Evolutionary conservation across 805 yeast species (phyloP), one percentile per base, ranked within the genome.

Genomic region (Zygosaccharomyces bisporus): DNA sequence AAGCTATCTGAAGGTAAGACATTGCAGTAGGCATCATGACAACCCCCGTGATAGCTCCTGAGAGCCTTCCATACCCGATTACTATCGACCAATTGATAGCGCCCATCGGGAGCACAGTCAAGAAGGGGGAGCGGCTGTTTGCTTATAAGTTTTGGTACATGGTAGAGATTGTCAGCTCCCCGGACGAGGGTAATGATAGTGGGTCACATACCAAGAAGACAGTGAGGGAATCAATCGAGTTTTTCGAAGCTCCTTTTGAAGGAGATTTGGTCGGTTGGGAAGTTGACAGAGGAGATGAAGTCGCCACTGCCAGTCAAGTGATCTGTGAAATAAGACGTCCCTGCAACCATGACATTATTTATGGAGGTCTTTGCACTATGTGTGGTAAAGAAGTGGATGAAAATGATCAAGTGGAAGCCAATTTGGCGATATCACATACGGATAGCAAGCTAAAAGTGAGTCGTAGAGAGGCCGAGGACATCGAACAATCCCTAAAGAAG

Each of bases 341-440:
- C 0, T 93, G 99, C 58, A 74, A 87, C 9, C 99, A 93, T 65
- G 79, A 91, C 1, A 89, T 93, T 20, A 97, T 93, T 54, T 93
- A 83, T 59, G 96, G 95, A 10, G 98, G 98, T 0, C 72, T 91
- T 34, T 91, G 99, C 69, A 97, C 96, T 0, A 66, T 87, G 16
- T 91, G 99, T 63, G 98, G 98, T 4, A 79, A 79, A 46, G 77
- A 86, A 6, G 75, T 93, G 7, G 83, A 76, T 41, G 85, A 78
- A 46, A 83, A 79, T 39, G 97, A 90, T 61, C 88, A 87, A 58
- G 89, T 90, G 4, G 53, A 54, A 35, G 58, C 58, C 7, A 54
- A 54, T 38, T 45, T 61, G 30, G 84, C 88, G 23, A 88, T 93
- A 88, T 78, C 95, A 1, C 96, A 93, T 63, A 95, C 87, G 34